Percentiles rank a stretch among this genome's conserved stretches.
These are phyloP conservation scores for Populus tomentosa DNA, from an alignment of 441 rosid species.

Conservation along the genomic window DNA sequence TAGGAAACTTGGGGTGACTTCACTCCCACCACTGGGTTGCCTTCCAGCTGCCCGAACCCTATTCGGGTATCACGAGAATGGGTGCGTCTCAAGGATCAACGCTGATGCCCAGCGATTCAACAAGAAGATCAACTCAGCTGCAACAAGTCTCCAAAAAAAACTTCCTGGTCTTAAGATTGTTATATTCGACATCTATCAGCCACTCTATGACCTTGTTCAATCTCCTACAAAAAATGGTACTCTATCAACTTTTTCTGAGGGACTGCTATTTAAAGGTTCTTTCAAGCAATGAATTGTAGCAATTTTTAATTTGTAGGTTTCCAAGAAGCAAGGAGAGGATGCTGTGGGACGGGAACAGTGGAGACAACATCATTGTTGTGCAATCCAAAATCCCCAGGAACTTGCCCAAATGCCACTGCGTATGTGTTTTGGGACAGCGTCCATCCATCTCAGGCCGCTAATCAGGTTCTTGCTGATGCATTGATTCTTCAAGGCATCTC, in stretches of 20 bases:
- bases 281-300: neutral
- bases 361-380: constrained; percentile 74
- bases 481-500: constrained; percentile 56
- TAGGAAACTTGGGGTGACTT: constrained; percentile 78
- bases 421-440: constrained; percentile 92
- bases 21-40: constrained; percentile 87
- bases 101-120: constrained; percentile 64
- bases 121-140: constrained; percentile 59
- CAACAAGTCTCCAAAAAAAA: constrained; percentile 54
- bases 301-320: constrained; percentile 43
- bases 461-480: constrained; percentile 70
- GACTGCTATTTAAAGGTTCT: neutral
- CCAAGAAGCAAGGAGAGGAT: constrained; percentile 68
- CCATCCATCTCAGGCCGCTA: constrained; percentile 89
- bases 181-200: constrained; percentile 64
- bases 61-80: constrained; percentile 48
- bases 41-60: constrained; percentile 71
- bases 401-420: constrained; percentile 77
- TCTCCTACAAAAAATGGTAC: constrained; percentile 58
- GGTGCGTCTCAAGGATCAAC: constrained; percentile 64
- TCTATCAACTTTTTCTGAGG: neutral
- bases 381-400: constrained; percentile 63
- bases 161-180: constrained; percentile 66
- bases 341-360: constrained; percentile 81
- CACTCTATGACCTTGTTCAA: constrained; percentile 58